Base-by-base conservation (phyloP, 1,139 yeast genomes). In the Spencermartinsiella ligniputridi region DNA sequence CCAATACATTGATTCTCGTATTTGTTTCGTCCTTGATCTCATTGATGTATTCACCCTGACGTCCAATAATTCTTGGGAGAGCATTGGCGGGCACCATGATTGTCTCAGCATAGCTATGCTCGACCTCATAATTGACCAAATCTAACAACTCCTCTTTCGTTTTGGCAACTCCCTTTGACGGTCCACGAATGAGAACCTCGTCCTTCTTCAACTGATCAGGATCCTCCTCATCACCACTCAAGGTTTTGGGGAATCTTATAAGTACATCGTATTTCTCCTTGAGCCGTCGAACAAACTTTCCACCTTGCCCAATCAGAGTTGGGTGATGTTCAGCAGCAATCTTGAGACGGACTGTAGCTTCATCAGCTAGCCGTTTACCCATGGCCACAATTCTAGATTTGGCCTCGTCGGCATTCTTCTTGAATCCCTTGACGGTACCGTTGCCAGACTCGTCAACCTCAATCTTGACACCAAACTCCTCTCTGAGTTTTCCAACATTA, bases 141-240 rank as follows among this genome's bases (percentile, higher is more conserved):
- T 89, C 97, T 58, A 76, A 74, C 61, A 94, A 71, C 71, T 94
- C 99, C 53, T 83, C 92, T 63, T 81, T 81, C 37, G 96, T 95
- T 62, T 84, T 83, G 24, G 79, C 75, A 38, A 87, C 97, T 54
- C 90, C 92, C 66, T 82, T 83, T 17, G 97, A 86, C 43, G 97
- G 95, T 43, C 99, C 99, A 58, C 82, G 82, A 51, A 94, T 76
- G 29, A 81, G 73, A 45, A 92, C 88, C 56, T 83, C 85, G 57
- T 87, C 86, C 55, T 55, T 58, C 25, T 39, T 49, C 16, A 41
- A 45, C 18, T 55, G 57, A 35, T 41, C 50, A 19, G 52, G 53
- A 16, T 54, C 51, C 58, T 65, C 48, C 11, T 75, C 75, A 16
- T 69, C 67, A 49, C 68, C 72, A 18, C 21, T 18, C 15, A 40